Base-by-base conservation (phyloP, 768 basidiomycete genomes). In the Phylloporus sp. region DNA sequence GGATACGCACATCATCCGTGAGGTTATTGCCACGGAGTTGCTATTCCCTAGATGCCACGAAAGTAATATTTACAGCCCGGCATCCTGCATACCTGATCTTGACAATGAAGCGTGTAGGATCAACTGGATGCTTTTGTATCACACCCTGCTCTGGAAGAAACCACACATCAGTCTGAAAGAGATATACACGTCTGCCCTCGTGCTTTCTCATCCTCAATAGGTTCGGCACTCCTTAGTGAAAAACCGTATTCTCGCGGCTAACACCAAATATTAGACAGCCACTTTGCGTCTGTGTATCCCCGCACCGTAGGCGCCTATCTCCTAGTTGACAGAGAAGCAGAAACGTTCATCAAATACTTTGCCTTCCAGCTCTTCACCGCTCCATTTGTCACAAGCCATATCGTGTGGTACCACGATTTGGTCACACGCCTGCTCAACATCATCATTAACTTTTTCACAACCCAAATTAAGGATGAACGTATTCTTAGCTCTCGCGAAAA, bases 271-370 rank as follows among this genome's bases (percentile, higher is more conserved):
- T 13, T 50, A 94, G 92, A 90, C 11, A 82, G 86, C 6, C 88
- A 86, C 59, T 93, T 94, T 66, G 86, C 91, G 0, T 80, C 79
- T 47, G 83, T 91, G 10, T 99, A 97, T 70, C 86, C 86, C 50
- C 79, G 85, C 59, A 76, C 97, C 44, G 88, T 95, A 59, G 91
- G 95, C 59, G 82, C 91, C 2, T 97, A 95, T 70, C 82, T 98
- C 9, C 82, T 95, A 40, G 82, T 89, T 20, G 97, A 98, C 60
- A 81, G 95, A 12, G 95, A 99, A 66, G 87, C 91, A 1, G 97
- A 99, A 65, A 92, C 91, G 7, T 94, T 91, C 15, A 88, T 98
- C 74, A 89, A 95, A 62, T 93, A 92, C 65, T 90, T 95, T 55
- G 88, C 91, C 15, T 76, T 95, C 6, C 92, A 97, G 63, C 78